Evolutionary conservation across 2,329 filamentous ascomycete species (phyloP).

Genomic region (Hymenoscyphus repandus): DNA sequence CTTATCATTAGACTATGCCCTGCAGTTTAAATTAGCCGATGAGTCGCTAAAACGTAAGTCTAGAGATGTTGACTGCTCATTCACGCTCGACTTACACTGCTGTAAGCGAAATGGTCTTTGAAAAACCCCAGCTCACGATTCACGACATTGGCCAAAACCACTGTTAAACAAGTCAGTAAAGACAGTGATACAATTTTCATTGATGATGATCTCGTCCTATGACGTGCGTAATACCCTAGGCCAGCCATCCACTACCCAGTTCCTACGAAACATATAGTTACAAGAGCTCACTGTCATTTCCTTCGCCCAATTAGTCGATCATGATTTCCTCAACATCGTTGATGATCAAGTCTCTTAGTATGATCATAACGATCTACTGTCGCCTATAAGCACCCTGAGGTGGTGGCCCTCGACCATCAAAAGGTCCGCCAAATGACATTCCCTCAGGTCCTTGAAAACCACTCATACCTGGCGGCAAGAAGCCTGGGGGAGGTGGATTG

Average conservation of each 20-base stretch:
- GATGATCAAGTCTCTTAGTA: slow-evolving; percentile 5
- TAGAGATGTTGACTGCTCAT: too few relatives aligned
- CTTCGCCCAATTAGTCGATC: neutral
- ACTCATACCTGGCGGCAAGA: slow-evolving; percentile 49
- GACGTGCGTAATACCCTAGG: neutral
- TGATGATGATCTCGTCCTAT: neutral
- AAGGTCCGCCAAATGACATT: slow-evolving; percentile 44
- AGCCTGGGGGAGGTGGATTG: slow-evolving; percentile 46
- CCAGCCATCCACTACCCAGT: neutral
- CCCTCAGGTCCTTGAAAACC: slow-evolving; percentile 52
- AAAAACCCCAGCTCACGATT: neutral
- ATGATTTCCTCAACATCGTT: slow-evolving; percentile 7
- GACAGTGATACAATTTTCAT: slow-evolving; percentile 6
- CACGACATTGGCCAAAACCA: neutral
- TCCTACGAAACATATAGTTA: slow-evolving; percentile 5
- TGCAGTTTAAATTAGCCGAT: too few relatives aligned
- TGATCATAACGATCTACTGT: slow-evolving; percentile 24
- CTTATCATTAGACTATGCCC: too few relatives aligned
- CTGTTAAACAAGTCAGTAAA: neutral
- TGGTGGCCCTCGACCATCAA: slow-evolving; percentile 52
- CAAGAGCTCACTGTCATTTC: slow-evolving; percentile 2
- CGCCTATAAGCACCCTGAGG: slow-evolving; percentile 43
- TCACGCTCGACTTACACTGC: too few relatives aligned
- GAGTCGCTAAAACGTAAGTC: too few relatives aligned
- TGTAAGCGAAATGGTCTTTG: too few relatives aligned